Evolutionary conservation across 257 asterid species (phyloP), one percentile per base, ranked within the genome.

Genomic region (Mentha longifolia): DNA sequence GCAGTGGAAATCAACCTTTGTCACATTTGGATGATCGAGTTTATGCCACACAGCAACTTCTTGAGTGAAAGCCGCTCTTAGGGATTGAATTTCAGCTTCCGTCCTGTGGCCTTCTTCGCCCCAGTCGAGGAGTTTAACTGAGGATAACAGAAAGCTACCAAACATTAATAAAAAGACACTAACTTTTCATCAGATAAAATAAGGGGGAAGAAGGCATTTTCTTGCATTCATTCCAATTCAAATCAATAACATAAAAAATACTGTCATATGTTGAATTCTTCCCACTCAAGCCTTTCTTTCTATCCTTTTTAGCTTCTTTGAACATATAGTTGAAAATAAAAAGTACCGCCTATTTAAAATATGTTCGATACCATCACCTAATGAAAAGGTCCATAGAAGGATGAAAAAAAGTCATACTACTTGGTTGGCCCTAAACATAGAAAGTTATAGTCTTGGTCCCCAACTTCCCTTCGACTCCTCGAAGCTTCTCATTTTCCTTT

Each of bases 1-100:
- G 39, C 68, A 59, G 51, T 30, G 39, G 3, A 46, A 16, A 76
- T 52, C 54, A 65, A 91, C 97, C 95, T 88, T 91, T 31, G 97
- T 91, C 45, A 91, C 97, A 58, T 91, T 91, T 37, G 97, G 97
- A 78, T 91, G 97, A 43, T 91, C 94, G 43, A 91, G 97, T 70
- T 88, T 91, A 79, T 91, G 96, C 97, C 96, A 91, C 31, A 91
- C 97, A 4, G 96, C 89, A 67, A 91, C 97, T 87, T 91, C 97
- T 80, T 91, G 97, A 45, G 96, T 84, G 77, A 91, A 91, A 65
- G 96, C 95, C 61, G 96, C 89, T 74, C 97, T 77, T 67, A 91
- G 72, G 22, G 96, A 88, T 20, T 85, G 76, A 74, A 88, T 77
- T 78, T 91, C 97, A 13, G 96, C 86, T 28, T 88, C 95, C 4